phyloP scores from a whole-genome alignment of 768 basidiomycete genomes.

The Flagelloscypha sp. region DNA sequence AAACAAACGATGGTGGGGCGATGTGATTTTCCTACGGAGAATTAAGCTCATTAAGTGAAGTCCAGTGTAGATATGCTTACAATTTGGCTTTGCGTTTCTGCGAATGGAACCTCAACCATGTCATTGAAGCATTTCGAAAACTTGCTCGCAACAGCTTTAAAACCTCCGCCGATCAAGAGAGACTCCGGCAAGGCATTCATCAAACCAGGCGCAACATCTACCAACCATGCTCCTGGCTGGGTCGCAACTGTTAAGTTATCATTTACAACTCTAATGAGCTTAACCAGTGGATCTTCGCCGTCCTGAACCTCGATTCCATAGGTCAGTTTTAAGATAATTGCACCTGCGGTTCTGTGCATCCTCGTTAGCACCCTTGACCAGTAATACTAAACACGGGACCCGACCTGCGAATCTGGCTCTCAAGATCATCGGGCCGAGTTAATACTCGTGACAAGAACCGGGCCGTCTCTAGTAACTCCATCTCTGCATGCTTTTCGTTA shows the following conservation, averaged over 20 bases:
- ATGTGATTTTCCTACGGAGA: slow-evolving; percentile 7
- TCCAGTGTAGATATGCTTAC: too few relatives aligned
- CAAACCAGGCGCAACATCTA: too few relatives aligned
- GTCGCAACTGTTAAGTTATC: too few relatives aligned
- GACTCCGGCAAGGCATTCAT: too few relatives aligned
- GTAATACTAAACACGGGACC: slow-evolving; percentile 8
- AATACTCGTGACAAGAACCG: slow-evolving; percentile 30
- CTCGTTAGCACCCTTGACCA: not conserved
- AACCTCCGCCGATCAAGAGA: slow-evolving; percentile 48
- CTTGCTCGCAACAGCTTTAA: slow-evolving; percentile 35
- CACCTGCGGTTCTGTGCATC: slow-evolving; percentile 35
- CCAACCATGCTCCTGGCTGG: slow-evolving; percentile 32
- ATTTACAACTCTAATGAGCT: slow-evolving; percentile 43
- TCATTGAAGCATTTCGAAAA: slow-evolving; percentile 31
- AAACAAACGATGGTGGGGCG: slow-evolving; percentile 14
- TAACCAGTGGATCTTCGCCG: slow-evolving; percentile 40
- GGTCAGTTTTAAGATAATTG: slow-evolving; percentile 44
- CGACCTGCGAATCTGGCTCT: slow-evolving; percentile 34
- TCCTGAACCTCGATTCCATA: slow-evolving; percentile 52
- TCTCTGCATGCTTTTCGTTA: slow-evolving; percentile 22
- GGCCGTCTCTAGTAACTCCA: slow-evolving; percentile 26
- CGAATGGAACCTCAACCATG: slow-evolving; percentile 36
- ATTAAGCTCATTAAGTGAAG: not conserved
- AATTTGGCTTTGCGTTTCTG: slow-evolving; percentile 37
- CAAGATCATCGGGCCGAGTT: slow-evolving; percentile 21